A percentile compares a stretch with the other conserved stretches of the same genome.
Conservation (phyloP, 345 rosid genomes). For the Lepidium sativum region DNA sequence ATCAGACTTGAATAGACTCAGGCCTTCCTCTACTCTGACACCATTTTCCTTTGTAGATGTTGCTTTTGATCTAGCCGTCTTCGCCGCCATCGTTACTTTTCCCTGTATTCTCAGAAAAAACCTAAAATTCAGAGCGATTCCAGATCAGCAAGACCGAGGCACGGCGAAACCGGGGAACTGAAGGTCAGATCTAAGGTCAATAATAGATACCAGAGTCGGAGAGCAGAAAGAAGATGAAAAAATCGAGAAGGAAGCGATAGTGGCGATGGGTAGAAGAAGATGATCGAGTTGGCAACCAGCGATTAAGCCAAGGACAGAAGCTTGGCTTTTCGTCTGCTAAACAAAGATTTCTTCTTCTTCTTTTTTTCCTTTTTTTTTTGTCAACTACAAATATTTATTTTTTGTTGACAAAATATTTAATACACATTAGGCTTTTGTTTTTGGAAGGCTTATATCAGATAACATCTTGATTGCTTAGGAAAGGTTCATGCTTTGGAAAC, state of each 20-base stretch:
- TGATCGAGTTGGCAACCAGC: slow-evolving; percentile 25
- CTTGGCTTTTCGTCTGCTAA: slow-evolving; percentile 1
- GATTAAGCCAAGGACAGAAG: slow-evolving; percentile 10
- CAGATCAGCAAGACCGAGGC: slow-evolving; percentile 1
- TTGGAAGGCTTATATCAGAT: no score
- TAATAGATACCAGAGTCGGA: no score
- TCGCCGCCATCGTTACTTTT: slow-evolving; percentile 44
- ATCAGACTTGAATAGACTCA: slow-evolving; percentile 79
- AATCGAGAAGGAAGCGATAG: background rate
- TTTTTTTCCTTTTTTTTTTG: no score
- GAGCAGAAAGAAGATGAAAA: background rate
- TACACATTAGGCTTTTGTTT: no score
- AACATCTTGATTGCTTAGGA: no score
- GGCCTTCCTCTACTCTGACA: slow-evolving; percentile 69
- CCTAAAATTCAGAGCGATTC: background rate
- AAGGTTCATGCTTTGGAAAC: no score
- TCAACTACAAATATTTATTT: no score
- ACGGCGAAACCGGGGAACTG: background rate
- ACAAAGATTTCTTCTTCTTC: background rate
- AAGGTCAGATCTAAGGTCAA: slow-evolving; percentile 14
- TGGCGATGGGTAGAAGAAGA: slow-evolving; percentile 21
- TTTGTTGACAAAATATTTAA: no score
- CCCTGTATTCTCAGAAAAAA: background rate
- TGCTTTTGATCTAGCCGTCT: slow-evolving; percentile 53
- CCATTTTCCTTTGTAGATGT: slow-evolving; percentile 71